Percentiles rank a stretch among this genome's conserved stretches.
Conservation (phyloP, 352 stramenopile genomes). For the Phytophthora syringae region DNA sequence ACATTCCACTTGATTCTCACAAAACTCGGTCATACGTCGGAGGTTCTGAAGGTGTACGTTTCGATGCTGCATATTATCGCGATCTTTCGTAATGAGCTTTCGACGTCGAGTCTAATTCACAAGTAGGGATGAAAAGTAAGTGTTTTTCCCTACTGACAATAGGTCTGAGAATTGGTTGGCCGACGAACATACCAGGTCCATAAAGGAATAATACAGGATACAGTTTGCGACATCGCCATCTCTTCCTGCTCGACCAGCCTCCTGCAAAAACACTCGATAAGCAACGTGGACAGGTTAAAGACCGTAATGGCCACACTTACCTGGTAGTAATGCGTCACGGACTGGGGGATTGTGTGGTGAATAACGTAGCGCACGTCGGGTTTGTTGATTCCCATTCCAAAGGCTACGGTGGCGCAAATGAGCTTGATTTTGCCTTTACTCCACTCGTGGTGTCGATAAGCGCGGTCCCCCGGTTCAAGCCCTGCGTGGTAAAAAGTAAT, state of each 20-base stretch:
- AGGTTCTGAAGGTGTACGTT: conserved; percentile 88
- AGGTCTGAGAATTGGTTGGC: neutral
- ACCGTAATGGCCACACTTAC: conserved; percentile 31
- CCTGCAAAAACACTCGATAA: conserved; percentile 38
- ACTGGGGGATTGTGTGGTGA: conserved; percentile 89
- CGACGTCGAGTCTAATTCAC: conserved; percentile 58
- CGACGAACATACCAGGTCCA: conserved; percentile 64
- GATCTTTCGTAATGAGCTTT: conserved; percentile 84
- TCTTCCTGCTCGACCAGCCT: conserved; percentile 83
- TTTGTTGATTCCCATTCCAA: conserved; percentile 93
- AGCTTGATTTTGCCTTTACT: conserved; percentile 92
- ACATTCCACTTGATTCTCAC: conserved; percentile 90
- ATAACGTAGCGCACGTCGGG: conserved; percentile 91
- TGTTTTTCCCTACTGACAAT: neutral
- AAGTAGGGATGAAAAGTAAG: neutral
- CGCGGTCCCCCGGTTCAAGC: conserved; percentile 77
- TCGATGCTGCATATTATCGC: conserved; percentile 75
- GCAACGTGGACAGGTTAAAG: neutral
- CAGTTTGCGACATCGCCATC: conserved; percentile 86
- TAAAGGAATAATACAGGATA: conserved; percentile 89
- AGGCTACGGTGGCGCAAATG: conserved; percentile 88
- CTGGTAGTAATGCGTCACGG: conserved; percentile 91
- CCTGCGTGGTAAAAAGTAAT: conserved; percentile 89
- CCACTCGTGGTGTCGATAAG: conserved; percentile 84
- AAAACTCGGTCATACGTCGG: conserved; percentile 87